Base-by-base conservation (phyloP, 2,329 filamentous ascomycete species). In the Pestalotiopsis sp. region DNA sequence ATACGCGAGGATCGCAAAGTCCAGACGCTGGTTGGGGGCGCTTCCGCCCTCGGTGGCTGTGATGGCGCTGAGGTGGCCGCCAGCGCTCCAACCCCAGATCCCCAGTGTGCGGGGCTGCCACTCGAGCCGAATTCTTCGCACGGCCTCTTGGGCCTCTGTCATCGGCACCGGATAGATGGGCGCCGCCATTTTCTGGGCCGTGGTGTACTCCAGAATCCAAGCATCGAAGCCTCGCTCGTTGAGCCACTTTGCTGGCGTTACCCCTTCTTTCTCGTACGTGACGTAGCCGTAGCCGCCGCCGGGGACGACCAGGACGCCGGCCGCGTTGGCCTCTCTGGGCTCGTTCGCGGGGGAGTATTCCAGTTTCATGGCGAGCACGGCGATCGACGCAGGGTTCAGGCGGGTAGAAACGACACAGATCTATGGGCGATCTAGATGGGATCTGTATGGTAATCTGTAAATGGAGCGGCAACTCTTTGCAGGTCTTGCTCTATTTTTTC, bases 1-100 rank as follows among this genome's bases (percentile, higher is more conserved):
- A 69, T 76, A 76, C n/a, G 73, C 68, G 4, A 76, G 67, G 66
- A 76, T 73, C 59, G 68, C 72, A 59, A 76, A 75, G 66, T 76
- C 73, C 25, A 76, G 41, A 9, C 38, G 41, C 6, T 52, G 45
- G 45, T 9, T 36, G 31, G 14, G 45, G 41, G 23, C 67, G 31
- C 31, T 36, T 57, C 27, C 66, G 17, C 39, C 17, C n/a, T 61
- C 61, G 17, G 73, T 75, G 13, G 69, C 71, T 13, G 71, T 73
- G 56, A 74, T 61, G 12, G 74, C 71, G 4, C 72, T 72, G 2
- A 76, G 71, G 31, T 76, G 75, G 3, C 71, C 74, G 49, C 75
- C 75, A 1, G 75, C 74, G 14, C 69, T 71, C 36, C 72, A 76
- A 11, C 75, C 75, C 73, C 74, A 74, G 67, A 76, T 68, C 4